Evolutionary conservation across 495 filamentous ascomycete species (phyloP), one percentile per base, ranked within the genome.

Genomic region (Hypomontagnella monticulosa): DNA sequence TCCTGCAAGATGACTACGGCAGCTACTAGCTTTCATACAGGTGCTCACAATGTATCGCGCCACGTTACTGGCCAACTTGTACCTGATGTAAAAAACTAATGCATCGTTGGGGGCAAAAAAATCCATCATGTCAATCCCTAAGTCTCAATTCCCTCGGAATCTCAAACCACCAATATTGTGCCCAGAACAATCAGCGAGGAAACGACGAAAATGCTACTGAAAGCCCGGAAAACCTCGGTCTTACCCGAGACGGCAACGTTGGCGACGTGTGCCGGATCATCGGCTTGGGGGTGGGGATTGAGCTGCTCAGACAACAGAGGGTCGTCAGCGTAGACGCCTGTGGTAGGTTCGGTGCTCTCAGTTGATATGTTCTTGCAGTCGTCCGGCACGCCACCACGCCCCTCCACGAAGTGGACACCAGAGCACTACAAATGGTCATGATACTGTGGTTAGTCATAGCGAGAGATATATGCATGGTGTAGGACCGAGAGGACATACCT

Each of bases 361-460:
- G 67, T 55, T 16, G 74, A 77, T n/a, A 47, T 75, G 53, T 86
- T 86, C 36, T 44, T 75, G 72, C 83, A 86, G 9, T 60, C 60
- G 7, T 61, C 61, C 1, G 65, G 60, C 0, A 61, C 18, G 0
- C 62, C 40, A 47, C 44, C 66, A 33, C 61, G 66, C 20, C 83
- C 83, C 12, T 73, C 61, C 34, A 85, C 78, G 59, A 85, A 84
- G 63, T 79, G 78, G 62, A 84, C 80, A 20, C 78, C 75, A 16
- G 81, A 73, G 53, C 83, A 86, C 83, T 85, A 41, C 23, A 5
- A 36, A 32, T 38, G 19, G 40, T 23, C 40, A 30, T 3, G 10
- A 10, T 7, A 23, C 58, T 53, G 57, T 52, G 12, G 12, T n/a
- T 1, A 19, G 23, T 18, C 2, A 57, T 23, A n/a, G 30, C 14